Base-by-base conservation (phyloP, 495 filamentous ascomycete genomes). In the Tirmania nivea region DNA sequence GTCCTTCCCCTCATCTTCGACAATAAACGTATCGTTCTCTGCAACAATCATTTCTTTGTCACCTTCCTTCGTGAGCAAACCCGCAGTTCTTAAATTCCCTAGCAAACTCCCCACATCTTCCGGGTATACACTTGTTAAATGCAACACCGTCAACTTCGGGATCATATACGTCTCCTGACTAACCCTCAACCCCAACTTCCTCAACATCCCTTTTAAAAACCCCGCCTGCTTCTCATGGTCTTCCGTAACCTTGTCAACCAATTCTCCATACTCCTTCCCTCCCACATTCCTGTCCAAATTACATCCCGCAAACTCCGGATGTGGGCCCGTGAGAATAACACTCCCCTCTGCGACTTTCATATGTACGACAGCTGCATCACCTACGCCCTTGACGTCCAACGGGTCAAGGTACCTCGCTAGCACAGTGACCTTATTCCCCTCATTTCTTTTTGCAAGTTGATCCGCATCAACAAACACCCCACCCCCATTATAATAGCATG, bases 401-500 rank as follows among this genome's bases (percentile, higher is more conserved):
- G 79, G 69, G 49, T 83, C 80, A 0, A 72, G 75, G 63, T 87
- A 97, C 57, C 75, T 81, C 12, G 90, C 89, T 20, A 97, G 69
- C 8, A 94, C 73, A 65, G 95, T 79, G 10, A 94, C 76, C 1
- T 79, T 80, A 42, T 78, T 74, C 35, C 70, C 69, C 1, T 31
- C 4, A 31, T 31, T 31, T 3, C 25, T 3, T 31, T 31, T 31
- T 31, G 25, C 25, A 53, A 75, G 72, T 49, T 73, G 71, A 1
- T 73, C 71, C 16, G 84, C 81, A 69, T 90, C 79, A 10, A 92
- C 81, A 71, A 94, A 97, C n/a, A 92, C 79, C 10, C 92, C 88
- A 2, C 90, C 90, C 3, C 90, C 90, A 66, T 97, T 97, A 65
- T 89, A 94, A 63, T 97, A 97, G 10, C 76, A 80, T 48, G 71